These are phyloP conservation scores for Peribolospora kevripleyi DNA, from an alignment of 768 basidiomycete genomes.

Conservation along the genomic window DNA sequence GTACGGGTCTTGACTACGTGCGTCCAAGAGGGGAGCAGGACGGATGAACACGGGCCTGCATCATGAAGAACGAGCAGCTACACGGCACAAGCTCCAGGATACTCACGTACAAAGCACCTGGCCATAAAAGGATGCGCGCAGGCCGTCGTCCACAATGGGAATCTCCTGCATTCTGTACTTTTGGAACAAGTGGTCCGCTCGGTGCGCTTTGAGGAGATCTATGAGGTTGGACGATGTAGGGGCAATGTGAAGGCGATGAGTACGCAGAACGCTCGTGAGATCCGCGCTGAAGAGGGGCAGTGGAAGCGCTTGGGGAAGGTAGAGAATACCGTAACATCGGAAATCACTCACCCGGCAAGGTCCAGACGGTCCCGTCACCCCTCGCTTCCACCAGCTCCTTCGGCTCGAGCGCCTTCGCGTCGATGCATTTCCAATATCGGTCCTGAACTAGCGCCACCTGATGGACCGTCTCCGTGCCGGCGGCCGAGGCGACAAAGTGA, in stretches of 20 bases:
- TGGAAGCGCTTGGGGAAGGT: background rate
- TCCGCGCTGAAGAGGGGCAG: background rate
- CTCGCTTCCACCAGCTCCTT: slow-evolving; percentile 33
- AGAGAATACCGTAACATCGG: slow-evolving; percentile 8
- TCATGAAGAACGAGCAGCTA: too few species aligned
- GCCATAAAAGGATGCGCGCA: slow-evolving; percentile 18
- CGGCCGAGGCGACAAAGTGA: slow-evolving; percentile 41
- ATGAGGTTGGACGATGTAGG: slow-evolving; percentile 19
- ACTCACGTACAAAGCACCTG: slow-evolving; percentile 79
- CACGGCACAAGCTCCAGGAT: background rate
- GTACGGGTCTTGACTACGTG: slow-evolving; percentile 41
- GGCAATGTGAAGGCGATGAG: slow-evolving; percentile 51
- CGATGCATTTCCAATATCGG: slow-evolving; percentile 71
- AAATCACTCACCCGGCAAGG: slow-evolving; percentile 5
- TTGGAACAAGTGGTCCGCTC: slow-evolving; percentile 59
- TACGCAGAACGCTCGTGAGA: background rate
- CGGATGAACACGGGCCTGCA: background rate
- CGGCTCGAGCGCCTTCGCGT: slow-evolving; percentile 59
- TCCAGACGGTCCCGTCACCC: background rate
- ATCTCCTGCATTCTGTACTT: slow-evolving; percentile 54
- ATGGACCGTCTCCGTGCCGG: slow-evolving; percentile 70
- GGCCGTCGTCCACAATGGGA: slow-evolving; percentile 37
- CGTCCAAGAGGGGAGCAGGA: background rate
- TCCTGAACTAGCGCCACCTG: slow-evolving; percentile 68
- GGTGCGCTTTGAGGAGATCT: slow-evolving; percentile 55